Evolutionary conservation across 768 basidiomycete species (phyloP).

Genomic region (Suillus plorans): DNA sequence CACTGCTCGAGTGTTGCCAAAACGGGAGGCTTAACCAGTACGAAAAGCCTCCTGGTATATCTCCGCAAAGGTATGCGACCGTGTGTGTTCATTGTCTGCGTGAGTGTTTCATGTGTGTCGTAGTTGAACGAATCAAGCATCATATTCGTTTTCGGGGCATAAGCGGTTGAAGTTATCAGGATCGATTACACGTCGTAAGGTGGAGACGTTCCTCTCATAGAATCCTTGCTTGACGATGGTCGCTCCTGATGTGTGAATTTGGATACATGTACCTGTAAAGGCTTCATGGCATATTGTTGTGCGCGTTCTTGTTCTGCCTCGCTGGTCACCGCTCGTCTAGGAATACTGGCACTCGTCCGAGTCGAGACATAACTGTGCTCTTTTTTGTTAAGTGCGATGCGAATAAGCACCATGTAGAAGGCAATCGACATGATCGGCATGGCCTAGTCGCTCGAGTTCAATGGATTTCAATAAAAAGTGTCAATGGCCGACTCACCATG

Average conservation of each 20-base stretch:
- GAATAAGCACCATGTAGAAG: constrained; percentile 13
- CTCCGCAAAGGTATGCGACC: too few species aligned
- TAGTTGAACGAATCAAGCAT: neutral
- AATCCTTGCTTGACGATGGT: neutral
- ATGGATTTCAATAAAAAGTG: neutral
- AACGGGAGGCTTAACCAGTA: too few species aligned
- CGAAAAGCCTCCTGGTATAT: too few species aligned
- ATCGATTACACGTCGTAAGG: neutral
- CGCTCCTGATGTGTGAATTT: neutral
- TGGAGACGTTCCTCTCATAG: neutral
- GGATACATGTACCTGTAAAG: constrained; percentile 1
- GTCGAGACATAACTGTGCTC: neutral
- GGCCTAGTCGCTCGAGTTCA: neutral
- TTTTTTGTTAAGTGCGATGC: neutral
- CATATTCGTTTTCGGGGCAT: neutral
- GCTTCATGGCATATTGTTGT: neutral
- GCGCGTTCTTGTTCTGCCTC: neutral
- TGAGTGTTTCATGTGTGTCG: neutral
- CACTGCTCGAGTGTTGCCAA: too few species aligned
- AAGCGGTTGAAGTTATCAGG: neutral
- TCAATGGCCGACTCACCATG: constrained; percentile 14
- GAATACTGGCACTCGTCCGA: neutral
- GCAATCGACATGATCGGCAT: constrained; percentile 11
- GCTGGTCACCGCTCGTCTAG: neutral
- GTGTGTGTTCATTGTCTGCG: too few species aligned